Percentiles rank a stretch among this genome's conserved stretches.
phyloP scores from a whole-genome alignment of 306 rosid genomes.

The Hippophae tibetana region DNA sequence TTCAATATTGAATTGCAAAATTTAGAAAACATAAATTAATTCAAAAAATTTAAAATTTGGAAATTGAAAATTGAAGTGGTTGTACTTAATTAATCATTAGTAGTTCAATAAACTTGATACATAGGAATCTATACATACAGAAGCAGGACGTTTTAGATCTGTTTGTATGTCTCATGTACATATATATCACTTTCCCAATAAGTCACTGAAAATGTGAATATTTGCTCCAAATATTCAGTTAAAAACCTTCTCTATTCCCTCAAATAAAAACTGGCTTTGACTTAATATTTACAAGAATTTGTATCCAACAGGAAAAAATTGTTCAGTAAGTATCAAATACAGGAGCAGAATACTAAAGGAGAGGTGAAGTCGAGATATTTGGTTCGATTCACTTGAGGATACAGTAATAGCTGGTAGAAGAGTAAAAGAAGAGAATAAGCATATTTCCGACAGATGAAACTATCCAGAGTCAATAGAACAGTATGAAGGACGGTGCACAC shows the following conservation, averaged over 20 bases:
- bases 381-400: not conserved
- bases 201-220: not conserved
- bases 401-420: not conserved
- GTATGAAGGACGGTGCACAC: conserved; percentile 25
- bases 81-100: no score
- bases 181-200: not conserved
- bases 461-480: conserved; percentile 20
- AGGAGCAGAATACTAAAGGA: not conserved
- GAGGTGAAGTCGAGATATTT: not conserved
- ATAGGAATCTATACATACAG: no score
- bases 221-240: not conserved
- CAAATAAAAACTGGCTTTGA: not conserved
- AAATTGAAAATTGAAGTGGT: no score
- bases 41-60: no score
- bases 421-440: not conserved
- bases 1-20: no score
- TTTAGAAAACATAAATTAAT: no score
- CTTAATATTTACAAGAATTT: not conserved
- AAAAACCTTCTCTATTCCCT: not conserved
- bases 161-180: no score
- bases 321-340: not conserved
- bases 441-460: not conserved
- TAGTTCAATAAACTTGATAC: no score
- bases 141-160: no score
- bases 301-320: not conserved